Percentiles rank a stretch among this genome's conserved stretches.
Conservation (phyloP, 1,284 basidiomycete species). For the Sporisorium reilianum region DNA sequence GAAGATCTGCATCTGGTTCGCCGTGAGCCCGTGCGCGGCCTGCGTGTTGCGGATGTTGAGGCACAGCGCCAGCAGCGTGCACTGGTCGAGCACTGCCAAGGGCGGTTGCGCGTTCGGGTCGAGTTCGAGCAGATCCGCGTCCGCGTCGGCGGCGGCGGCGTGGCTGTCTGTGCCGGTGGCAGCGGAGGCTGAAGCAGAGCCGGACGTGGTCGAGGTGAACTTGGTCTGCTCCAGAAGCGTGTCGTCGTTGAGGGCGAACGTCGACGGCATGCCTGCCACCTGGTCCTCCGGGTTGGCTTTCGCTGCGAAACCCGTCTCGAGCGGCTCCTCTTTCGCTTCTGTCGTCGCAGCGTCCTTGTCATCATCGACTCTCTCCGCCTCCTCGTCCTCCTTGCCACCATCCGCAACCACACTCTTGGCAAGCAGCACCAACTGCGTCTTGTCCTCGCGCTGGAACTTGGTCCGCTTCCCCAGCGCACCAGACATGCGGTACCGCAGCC, state of each 20-base stretch:
- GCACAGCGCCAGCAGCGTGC: conserved; percentile 64
- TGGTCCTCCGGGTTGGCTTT: conserved; percentile 52
- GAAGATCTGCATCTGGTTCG: conserved; percentile 66
- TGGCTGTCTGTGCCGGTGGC: conserved; percentile 61
- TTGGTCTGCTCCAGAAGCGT: conserved; percentile 93
- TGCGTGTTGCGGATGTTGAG: conserved; percentile 67
- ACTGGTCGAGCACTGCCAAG: conserved; percentile 64
- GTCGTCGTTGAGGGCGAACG: conserved; percentile 90
- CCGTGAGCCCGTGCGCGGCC: conserved; percentile 67
- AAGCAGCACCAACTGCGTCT: conserved; percentile 92
- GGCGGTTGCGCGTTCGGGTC: conserved; percentile 84
- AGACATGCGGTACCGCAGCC: conserved; percentile 88
- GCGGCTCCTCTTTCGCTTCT: conserved; percentile 11
- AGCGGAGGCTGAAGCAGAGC: conserved; percentile 71
- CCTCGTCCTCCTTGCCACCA: conserved; percentile 48
- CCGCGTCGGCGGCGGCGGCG: too few species aligned
- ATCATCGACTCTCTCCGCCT: conserved; percentile 37
- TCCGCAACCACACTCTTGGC: conserved; percentile 77
- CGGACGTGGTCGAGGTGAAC: conserved; percentile 76
- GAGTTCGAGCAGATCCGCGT: conserved; percentile 72
- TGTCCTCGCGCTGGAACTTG: conserved; percentile 87
- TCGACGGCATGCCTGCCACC: conserved; percentile 75
- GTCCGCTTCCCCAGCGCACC: conserved; percentile 94
- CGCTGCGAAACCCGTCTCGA: conserved; percentile 49
- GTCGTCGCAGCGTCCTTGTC: conserved; percentile 15